Evolutionary conservation across 352 stramenopile genomes (phyloP).

Genomic region (Phytophthora macrochlamydospora): DNA sequence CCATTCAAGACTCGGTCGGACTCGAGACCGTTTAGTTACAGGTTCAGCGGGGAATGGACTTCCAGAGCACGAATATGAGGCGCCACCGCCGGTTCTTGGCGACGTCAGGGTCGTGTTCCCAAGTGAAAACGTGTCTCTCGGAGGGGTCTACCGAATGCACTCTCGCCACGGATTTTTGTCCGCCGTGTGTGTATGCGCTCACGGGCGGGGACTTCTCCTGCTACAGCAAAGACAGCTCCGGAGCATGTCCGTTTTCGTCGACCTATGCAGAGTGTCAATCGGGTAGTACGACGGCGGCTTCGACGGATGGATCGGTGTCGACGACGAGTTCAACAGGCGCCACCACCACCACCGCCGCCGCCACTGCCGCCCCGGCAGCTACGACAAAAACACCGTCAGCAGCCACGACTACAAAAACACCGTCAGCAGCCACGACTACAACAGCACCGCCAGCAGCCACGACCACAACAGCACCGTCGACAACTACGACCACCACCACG

Average conservation of each 20-base stretch:
- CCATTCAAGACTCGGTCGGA: not conserved
- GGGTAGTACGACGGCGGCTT: constrained; percentile 5
- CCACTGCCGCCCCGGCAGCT: constrained; percentile 3
- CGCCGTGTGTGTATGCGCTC: constrained; percentile 72
- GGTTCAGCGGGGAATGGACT: constrained; percentile 6
- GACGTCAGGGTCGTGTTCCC: constrained; percentile 38
- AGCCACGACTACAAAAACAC: not conserved
- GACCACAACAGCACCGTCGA: not conserved
- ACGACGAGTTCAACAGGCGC: not conserved
- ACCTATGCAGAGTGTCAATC: constrained; percentile 33
- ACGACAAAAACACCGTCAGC: constrained; percentile 5
- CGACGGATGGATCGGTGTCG: not conserved
- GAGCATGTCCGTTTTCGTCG: constrained; percentile 28
- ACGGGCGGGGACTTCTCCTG: constrained; percentile 66
- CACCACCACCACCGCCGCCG: not conserved
- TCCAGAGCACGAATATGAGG: constrained; percentile 10
- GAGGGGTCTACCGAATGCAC: constrained; percentile 63
- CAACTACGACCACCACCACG: constrained; percentile 15
- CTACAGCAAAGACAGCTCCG: constrained; percentile 46
- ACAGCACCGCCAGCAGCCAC: not conserved
- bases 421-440: constrained; percentile 6
- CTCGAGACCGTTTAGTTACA: constrained; percentile 5
- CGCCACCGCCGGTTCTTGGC: constrained; percentile 26
- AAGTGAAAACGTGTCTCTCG: constrained; percentile 50
- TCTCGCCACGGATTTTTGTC: constrained; percentile 45